Conservation (phyloP, 495 filamentous ascomycete species). For the Penicillium nucicola region DNA sequence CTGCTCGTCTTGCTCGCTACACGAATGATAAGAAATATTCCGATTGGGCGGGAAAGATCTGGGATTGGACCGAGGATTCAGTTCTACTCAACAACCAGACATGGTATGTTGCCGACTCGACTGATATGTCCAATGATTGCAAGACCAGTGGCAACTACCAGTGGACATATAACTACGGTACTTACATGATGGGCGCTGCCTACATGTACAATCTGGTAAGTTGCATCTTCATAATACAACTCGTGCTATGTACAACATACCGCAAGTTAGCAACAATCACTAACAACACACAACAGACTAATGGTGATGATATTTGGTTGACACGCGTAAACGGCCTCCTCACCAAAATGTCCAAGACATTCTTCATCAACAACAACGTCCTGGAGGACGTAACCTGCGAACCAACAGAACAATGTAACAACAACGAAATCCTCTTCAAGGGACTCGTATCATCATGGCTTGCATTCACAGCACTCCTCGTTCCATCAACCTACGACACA, state of each 20-base stretch:
- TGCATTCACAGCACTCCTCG: slow-evolving; percentile 63
- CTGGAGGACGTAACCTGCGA: slow-evolving; percentile 65
- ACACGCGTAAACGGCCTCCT: slow-evolving; percentile 48
- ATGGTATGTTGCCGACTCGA: slow-evolving; percentile 62
- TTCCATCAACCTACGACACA: slow-evolving; percentile 52
- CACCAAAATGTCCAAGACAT: slow-evolving; percentile 30
- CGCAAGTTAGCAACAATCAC: neutral
- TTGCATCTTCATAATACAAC: neutral
- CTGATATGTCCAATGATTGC: slow-evolving; percentile 51
- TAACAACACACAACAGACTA: slow-evolving; percentile 1
- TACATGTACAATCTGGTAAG: slow-evolving; percentile 65
- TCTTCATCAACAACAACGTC: slow-evolving; percentile 52
- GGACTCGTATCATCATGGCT: slow-evolving; percentile 75
- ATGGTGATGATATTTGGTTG: slow-evolving; percentile 41
- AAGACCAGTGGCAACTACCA: slow-evolving; percentile 52
- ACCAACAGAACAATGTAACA: slow-evolving; percentile 50
- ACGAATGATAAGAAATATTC: slow-evolving; percentile 62
- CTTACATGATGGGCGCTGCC: slow-evolving; percentile 64
- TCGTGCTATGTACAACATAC: neutral
- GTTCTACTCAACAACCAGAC: slow-evolving; percentile 45
- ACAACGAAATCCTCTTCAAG: slow-evolving; percentile 77
- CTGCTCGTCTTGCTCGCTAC: slow-evolving; percentile 64
- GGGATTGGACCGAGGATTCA: slow-evolving; percentile 55
- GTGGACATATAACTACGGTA: slow-evolving; percentile 68
- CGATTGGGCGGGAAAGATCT: slow-evolving; percentile 65